These are phyloP conservation scores for Aquilaria yunnanensis DNA, from an alignment of 345 rosid genomes.

Conservation along the genomic window DNA sequence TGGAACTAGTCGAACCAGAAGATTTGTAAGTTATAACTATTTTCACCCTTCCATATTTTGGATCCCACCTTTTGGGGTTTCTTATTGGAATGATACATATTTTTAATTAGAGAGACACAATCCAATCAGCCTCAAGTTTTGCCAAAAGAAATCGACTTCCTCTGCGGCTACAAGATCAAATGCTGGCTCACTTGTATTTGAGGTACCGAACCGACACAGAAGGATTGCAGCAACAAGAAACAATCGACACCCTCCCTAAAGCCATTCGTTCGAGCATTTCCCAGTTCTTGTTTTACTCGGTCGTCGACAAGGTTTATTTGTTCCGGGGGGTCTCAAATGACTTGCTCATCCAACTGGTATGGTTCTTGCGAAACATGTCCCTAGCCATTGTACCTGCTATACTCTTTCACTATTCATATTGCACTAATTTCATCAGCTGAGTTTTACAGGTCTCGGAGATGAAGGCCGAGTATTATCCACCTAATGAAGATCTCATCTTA, in stretches of 20 bases:
- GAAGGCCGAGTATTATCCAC: slow-evolving; percentile 94
- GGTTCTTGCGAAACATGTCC: not conserved
- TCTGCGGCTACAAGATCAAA: slow-evolving; percentile 75
- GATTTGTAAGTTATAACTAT: slow-evolving; percentile 54
- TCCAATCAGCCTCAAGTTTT: slow-evolving; percentile 75
- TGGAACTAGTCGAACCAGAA: slow-evolving; percentile 67
- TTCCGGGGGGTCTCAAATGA: slow-evolving; percentile 88
- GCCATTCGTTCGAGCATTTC: slow-evolving; percentile 86
- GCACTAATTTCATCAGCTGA: not conserved
- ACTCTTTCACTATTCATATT: no score
- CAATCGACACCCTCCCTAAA: slow-evolving; percentile 71
- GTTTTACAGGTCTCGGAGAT: slow-evolving; percentile 64
- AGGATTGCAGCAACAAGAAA: slow-evolving; percentile 92
- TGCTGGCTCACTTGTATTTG: slow-evolving; percentile 85
- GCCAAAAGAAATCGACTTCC: slow-evolving; percentile 76
- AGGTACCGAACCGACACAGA: slow-evolving; percentile 80
- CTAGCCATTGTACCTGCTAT: no score
- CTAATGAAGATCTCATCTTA: slow-evolving; percentile 85
- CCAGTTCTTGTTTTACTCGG: slow-evolving; percentile 62
- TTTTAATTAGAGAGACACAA: slow-evolving; percentile 61
- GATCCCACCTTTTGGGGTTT: not conserved
- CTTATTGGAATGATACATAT: no score
- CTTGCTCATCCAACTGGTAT: slow-evolving; percentile 93
- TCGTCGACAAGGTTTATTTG: slow-evolving; percentile 70
- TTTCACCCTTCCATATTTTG: not conserved